A percentile compares a stretch with the other conserved stretches of the same genome.
Evolutionary conservation across 805 yeast species (phyloP).

Genomic region (Candida insectalens): DNA sequence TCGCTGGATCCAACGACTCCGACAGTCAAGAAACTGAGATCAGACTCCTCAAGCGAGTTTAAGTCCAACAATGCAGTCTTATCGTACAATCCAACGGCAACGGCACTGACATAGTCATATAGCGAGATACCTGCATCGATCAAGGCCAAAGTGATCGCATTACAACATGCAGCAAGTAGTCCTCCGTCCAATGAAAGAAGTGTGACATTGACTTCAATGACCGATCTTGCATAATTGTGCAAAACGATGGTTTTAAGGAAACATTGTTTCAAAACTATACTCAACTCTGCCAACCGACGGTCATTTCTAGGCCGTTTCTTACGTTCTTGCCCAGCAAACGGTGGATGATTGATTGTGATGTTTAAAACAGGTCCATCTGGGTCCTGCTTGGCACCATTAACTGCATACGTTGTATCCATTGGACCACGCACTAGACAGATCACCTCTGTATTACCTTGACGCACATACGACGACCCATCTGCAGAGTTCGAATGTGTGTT

Average conservation of each 20-base stretch:
- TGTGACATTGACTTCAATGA: slow-evolving; percentile 64
- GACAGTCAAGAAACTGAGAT: slow-evolving; percentile 69
- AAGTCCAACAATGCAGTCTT: slow-evolving; percentile 71
- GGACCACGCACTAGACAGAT: slow-evolving; percentile 87
- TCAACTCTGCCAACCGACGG: slow-evolving; percentile 57
- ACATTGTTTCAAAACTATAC: slow-evolving; percentile 57
- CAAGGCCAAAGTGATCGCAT: slow-evolving; percentile 80
- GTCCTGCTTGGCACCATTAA: slow-evolving; percentile 39
- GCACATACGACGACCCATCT: slow-evolving; percentile 88
- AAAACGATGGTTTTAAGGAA: slow-evolving; percentile 66
- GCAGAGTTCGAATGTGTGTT: slow-evolving; percentile 83
- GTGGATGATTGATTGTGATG: slow-evolving; percentile 63
- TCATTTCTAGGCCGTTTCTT: slow-evolving; percentile 61
- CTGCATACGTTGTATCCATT: slow-evolving; percentile 51
- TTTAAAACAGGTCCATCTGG: slow-evolving; percentile 49
- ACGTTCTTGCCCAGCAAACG: slow-evolving; percentile 72
- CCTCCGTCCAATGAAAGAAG: slow-evolving; percentile 91
- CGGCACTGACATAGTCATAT: slow-evolving; percentile 80
- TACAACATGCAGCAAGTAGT: slow-evolving; percentile 64
- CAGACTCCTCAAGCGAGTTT: slow-evolving; percentile 73
- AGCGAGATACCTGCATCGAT: slow-evolving; percentile 94
- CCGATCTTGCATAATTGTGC: slow-evolving; percentile 73
- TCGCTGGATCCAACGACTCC: slow-evolving; percentile 81
- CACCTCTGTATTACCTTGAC: slow-evolving; percentile 86
- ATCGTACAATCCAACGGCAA: slow-evolving; percentile 73